These are phyloP conservation scores for Chlamydomonas eustigma DNA, from an alignment of 139 green algal genomes.

Conservation along the genomic window DNA sequence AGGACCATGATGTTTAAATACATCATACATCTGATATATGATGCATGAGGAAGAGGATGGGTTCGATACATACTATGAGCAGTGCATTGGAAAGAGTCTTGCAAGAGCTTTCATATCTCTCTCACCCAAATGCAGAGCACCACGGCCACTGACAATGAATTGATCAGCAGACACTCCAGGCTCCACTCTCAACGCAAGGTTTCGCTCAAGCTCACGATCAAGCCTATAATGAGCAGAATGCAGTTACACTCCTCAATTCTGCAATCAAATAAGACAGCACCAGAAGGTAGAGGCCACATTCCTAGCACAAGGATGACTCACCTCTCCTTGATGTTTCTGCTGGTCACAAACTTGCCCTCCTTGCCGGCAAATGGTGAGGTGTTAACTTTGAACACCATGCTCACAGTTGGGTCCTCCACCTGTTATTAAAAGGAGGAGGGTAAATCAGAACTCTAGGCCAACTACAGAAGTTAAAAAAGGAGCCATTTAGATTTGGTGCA, in stretches of 20 bases:
- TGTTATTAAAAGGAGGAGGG: slow-evolving; percentile 11
- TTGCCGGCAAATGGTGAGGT: slow-evolving; percentile 92
- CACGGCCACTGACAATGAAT: slow-evolving; percentile 92
- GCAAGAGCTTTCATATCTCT: too few species aligned
- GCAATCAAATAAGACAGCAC: too few species aligned
- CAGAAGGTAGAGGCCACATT: too few species aligned
- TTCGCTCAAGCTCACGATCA: slow-evolving; percentile 91
- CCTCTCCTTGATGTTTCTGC: slow-evolving; percentile 73
- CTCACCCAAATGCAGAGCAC: slow-evolving; percentile 72
- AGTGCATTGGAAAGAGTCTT: too few species aligned
- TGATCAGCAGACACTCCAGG: slow-evolving; percentile 83
- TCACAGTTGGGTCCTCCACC: slow-evolving; percentile 97
- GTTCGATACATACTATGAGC: too few species aligned
- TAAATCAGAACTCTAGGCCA: too few species aligned
- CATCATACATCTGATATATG: slow-evolving; percentile 35
- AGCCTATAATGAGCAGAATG: slow-evolving; percentile 41
- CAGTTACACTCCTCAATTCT: too few species aligned
- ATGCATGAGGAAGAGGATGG: too few species aligned
- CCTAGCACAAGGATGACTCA: neutral
- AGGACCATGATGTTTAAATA: too few species aligned
- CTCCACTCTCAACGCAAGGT: slow-evolving; percentile 93
- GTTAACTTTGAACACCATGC: slow-evolving; percentile 96
- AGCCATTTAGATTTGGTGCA: too few species aligned
- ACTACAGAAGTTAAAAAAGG: too few species aligned
- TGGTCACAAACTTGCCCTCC: slow-evolving; percentile 94